Evolutionary conservation across 371 early-diverging fungal genomes (phyloP).

Genomic region (Mortierella sp.): DNA sequence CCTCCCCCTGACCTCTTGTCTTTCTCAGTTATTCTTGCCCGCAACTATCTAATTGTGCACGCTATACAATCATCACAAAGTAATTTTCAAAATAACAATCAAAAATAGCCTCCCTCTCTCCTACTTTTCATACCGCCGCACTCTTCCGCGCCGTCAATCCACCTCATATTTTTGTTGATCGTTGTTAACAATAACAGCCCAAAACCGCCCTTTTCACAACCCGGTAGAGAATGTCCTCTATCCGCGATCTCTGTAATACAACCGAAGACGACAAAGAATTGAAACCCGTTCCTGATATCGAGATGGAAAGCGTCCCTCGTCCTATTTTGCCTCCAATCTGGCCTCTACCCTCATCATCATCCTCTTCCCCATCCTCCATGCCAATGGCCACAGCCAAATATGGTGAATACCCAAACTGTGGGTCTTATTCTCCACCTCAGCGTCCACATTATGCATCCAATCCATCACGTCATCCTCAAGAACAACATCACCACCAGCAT

Average conservation of each 20-base stretch:
- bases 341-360: background rate
- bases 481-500: constrained; percentile 1
- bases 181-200: background rate
- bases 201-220: background rate
- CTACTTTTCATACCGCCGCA: too few species aligned
- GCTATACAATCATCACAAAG: too few species aligned
- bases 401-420: background rate
- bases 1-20: too few species aligned
- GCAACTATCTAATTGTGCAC: too few species aligned
- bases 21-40: too few species aligned
- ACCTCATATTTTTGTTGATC: background rate
- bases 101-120: background rate
- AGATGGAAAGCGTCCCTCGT: background rate
- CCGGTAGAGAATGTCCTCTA: background rate
- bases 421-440: background rate
- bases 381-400: background rate
- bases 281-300: background rate
- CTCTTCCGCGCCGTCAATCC: too few species aligned
- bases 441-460: background rate
- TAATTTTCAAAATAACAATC: background rate
- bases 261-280: background rate
- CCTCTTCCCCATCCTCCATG: background rate
- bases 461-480: background rate
- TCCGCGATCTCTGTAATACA: constrained; percentile 4
- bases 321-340: background rate